Percentiles rank a stretch among this genome's conserved stretches.
Conservation (phyloP, 2,329 filamentous ascomycete species). For the Phialophora expanda region DNA sequence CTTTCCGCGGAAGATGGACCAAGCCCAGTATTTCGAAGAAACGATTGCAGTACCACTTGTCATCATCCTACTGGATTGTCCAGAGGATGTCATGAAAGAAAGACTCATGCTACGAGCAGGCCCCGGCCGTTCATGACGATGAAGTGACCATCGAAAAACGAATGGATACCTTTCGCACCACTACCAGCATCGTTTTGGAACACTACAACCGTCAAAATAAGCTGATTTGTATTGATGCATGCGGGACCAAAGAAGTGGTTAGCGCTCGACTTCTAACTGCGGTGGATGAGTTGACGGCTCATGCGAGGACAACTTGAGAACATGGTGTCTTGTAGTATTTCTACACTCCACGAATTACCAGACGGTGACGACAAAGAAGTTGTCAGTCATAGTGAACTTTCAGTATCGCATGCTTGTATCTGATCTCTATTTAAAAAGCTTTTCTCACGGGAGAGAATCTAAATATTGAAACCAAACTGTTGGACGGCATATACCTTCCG, state of each 20-base stretch:
- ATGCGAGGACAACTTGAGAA: too few species aligned
- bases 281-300: background rate
- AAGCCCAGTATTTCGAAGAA: background rate
- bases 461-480: too few species aligned
- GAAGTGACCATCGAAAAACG: background rate
- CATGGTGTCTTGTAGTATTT: too few species aligned
- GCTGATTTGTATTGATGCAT: background rate
- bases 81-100: background rate
- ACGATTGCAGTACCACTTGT: background rate
- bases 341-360: too few species aligned
- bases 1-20: background rate
- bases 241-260: background rate
- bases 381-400: too few species aligned
- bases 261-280: background rate
- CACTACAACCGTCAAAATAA: background rate
- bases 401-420: too few species aligned
- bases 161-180: background rate
- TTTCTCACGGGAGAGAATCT: too few species aligned
- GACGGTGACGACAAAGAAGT: too few species aligned
- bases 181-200: background rate
- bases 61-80: background rate
- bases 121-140: background rate
- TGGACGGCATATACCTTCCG: too few species aligned
- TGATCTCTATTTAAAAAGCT: too few species aligned
- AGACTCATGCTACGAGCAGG: background rate